Base-by-base conservation (phyloP, 1,139 yeast species). In the Komagataea norvegica region DNA sequence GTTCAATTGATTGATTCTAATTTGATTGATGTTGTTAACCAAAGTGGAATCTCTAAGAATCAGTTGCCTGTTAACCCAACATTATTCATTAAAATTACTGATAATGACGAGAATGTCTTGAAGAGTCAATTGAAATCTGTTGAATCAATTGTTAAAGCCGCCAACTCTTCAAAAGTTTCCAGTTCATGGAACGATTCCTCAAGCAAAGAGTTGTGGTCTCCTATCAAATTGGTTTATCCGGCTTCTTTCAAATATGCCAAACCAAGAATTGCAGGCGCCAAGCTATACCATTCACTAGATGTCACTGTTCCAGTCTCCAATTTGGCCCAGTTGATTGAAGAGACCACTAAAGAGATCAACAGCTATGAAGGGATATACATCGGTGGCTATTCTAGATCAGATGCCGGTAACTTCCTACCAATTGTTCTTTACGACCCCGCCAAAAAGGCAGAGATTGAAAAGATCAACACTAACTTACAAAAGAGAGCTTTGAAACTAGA, bases 151-250 rank as follows among this genome's bases (percentile, higher is more conserved):
- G 74, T 86, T 29, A 58, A 65, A 20, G 49, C 57, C 17, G 65
- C 80, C 57, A 61, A 70, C 21, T 61, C 74, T 25, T 57, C 66
- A 19, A 61, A 66, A 25, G 70, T 77, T 52, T 75, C 74, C 44
- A 75, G 70, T 43, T 85, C 94, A 4, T 62, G 64, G 13, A 66
- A 70, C 41, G 79, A 70, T 18, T 82, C 75, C 17, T 83, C 83
- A 41, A 80, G 79, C 44, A 66, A 66, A 2, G 77, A 79, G 41
- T 65, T 87, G 34, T 87, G 95, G 95, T 74, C 80, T 19, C 95
- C 95, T 2, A 65, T 95, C 44, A 77, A 89, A 55, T 77, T 79
- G 38, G 94, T 93, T 0, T 65, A 87, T 16, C 86, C 94, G 86
- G 80, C 94, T 1, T 81, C 89, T 2, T 69, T 80, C 41, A 84